Percentiles rank a stretch among this genome's conserved stretches.
These are phyloP conservation scores for Ogataea nonfermentans DNA, from an alignment of 805 yeast species.

Conservation along the genomic window DNA sequence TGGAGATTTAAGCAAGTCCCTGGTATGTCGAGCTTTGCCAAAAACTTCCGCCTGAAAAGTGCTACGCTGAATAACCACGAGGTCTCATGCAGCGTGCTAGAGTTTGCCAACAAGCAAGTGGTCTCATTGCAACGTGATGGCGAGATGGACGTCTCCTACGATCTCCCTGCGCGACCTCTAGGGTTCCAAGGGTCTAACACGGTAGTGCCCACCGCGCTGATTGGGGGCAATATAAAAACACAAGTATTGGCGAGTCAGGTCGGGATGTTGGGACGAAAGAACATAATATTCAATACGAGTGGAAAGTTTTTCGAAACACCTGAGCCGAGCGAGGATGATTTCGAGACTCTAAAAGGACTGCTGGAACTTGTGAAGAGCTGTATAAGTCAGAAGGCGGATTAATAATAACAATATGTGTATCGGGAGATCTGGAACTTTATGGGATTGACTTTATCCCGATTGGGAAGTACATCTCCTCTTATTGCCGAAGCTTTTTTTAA, in stretches of 20 bases:
- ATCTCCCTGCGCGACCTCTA: constrained; percentile 34
- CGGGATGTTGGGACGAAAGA: constrained; percentile 40
- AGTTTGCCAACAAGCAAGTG: constrained; percentile 40
- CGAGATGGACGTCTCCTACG: constrained; percentile 47
- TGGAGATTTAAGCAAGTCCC: too few relatives aligned
- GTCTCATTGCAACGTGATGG: constrained; percentile 43
- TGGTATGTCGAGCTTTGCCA: constrained; percentile 2
- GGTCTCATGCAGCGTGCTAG: constrained; percentile 27
- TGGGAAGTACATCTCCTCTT: too few relatives aligned
- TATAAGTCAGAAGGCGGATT: neutral
- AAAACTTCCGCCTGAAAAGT: constrained; percentile 10
- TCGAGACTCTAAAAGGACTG: constrained; percentile 39
- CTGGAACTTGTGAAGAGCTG: constrained; percentile 30
- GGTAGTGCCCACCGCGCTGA: constrained; percentile 32
- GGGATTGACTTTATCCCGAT: too few relatives aligned
- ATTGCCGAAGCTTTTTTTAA: too few relatives aligned
- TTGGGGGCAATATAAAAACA: constrained; percentile 47
- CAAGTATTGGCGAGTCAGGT: constrained; percentile 48
- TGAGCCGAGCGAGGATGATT: constrained; percentile 38
- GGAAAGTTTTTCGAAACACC: constrained; percentile 43
- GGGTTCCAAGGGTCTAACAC: neutral
- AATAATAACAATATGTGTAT: too few relatives aligned
- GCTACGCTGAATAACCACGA: constrained; percentile 7
- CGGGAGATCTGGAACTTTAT: too few relatives aligned
- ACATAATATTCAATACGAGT: constrained; percentile 44